Evolutionary conservation across 495 filamentous ascomycete genomes (phyloP).

Genomic region (Penicillium steckii): DNA sequence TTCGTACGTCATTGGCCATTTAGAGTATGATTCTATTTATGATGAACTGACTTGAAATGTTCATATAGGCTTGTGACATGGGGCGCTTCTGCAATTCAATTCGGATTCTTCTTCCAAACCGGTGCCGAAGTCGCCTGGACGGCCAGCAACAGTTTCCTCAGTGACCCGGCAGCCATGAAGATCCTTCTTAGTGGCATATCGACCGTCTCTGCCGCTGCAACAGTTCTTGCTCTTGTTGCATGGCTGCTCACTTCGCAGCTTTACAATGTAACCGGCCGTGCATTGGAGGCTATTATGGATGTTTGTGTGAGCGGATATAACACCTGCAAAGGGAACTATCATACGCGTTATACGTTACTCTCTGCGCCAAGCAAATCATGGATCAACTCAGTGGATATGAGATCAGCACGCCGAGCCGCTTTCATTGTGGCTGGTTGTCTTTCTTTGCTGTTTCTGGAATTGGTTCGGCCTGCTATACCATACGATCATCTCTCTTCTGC

Average conservation of each 20-base stretch:
- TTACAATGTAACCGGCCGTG: conserved; percentile 28
- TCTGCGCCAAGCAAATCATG: conserved; percentile 18
- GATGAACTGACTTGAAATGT: conserved; percentile 5
- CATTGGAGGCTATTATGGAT: conserved; percentile 26
- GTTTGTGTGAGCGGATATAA: neutral
- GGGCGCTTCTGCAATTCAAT: conserved; percentile 35
- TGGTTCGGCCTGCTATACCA: conserved; percentile 27
- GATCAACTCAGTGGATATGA: conserved; percentile 17
- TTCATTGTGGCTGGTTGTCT: conserved; percentile 13
- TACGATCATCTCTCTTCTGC: conserved; percentile 35
- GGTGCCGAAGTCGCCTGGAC: conserved; percentile 43
- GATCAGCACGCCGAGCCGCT: conserved; percentile 17
- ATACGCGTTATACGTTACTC: conserved; percentile 22
- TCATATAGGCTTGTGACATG: conserved; percentile 27
- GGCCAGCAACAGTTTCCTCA: conserved; percentile 36
- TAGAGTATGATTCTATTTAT: neutral
- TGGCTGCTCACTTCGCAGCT: conserved; percentile 30
- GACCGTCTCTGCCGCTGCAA: conserved; percentile 33
- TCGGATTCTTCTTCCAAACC: conserved; percentile 44
- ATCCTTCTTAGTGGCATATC: conserved; percentile 41
- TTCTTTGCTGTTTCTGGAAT: conserved; percentile 25
- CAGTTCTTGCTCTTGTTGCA: conserved; percentile 29
- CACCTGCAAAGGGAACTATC: conserved; percentile 6
- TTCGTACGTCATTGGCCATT: conserved; percentile 22
- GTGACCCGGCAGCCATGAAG: conserved; percentile 42